These are phyloP conservation scores for Mallotus repandus DNA, from an alignment of 441 rosid genomes.

Conservation along the genomic window DNA sequence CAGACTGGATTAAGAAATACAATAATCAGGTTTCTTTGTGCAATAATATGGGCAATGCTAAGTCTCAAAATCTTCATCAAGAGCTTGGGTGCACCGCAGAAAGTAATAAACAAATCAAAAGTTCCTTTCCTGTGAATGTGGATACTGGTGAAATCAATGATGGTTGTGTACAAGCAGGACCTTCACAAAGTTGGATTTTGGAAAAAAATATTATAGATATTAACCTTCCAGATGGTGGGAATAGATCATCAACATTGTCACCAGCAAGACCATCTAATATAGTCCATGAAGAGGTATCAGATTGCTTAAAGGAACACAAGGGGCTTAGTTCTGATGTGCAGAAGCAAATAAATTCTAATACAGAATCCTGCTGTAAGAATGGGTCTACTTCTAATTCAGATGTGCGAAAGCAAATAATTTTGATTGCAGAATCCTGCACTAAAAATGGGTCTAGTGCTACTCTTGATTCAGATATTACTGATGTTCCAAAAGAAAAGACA, in stretches of 20 bases:
- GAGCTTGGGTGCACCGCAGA: slow-evolving; percentile 44
- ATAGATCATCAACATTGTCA: slow-evolving; percentile 31
- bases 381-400: slow-evolving; percentile 26
- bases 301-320: slow-evolving; percentile 31
- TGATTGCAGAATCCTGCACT: slow-evolving; percentile 31
- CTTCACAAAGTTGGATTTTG: slow-evolving; percentile 28
- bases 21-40: slow-evolving; percentile 48
- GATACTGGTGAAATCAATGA: slow-evolving; percentile 37
- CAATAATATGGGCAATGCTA: slow-evolving; percentile 40
- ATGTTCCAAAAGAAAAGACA: slow-evolving; percentile 37
- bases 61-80: slow-evolving; percentile 40
- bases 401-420: slow-evolving; percentile 34
- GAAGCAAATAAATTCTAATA: slow-evolving; percentile 32
- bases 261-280: slow-evolving; percentile 24
- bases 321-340: slow-evolving; percentile 35
- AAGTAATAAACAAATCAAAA: slow-evolving; percentile 41
- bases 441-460: slow-evolving; percentile 36
- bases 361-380: slow-evolving; percentile 35
- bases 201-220: slow-evolving; percentile 32
- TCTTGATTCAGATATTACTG: slow-evolving; percentile 35
- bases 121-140: slow-evolving; percentile 27
- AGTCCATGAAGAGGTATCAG: slow-evolving; percentile 30
- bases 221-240: slow-evolving; percentile 36
- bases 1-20: slow-evolving; percentile 65
- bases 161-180: slow-evolving; percentile 31